Evolutionary conservation across 2,329 filamentous ascomycete species (phyloP).

Genomic region (Stromatinia cepivora): DNA sequence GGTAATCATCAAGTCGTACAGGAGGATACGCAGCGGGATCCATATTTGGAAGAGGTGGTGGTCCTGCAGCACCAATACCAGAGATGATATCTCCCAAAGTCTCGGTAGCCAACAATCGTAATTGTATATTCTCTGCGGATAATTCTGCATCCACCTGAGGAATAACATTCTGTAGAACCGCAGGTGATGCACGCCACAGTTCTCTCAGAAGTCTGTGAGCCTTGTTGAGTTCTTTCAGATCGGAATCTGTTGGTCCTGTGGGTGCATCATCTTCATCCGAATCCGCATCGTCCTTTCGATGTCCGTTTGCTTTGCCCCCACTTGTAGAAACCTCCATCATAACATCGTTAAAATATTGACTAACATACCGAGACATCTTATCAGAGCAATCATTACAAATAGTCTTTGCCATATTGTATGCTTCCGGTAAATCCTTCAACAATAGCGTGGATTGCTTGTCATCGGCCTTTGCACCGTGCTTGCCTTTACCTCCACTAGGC

Average conservation of each 20-base stretch:
- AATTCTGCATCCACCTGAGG: constrained; percentile 92
- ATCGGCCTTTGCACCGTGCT: constrained; percentile 57
- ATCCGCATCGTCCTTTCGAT: constrained; percentile 55
- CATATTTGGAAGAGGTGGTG: constrained; percentile 68
- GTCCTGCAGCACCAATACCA: constrained; percentile 88
- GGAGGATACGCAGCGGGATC: constrained; percentile 87
- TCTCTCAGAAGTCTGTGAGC: constrained; percentile 88
- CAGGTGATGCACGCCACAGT: constrained; percentile 87
- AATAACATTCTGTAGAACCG: constrained; percentile 87
- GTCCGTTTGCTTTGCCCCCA: constrained; percentile 52
- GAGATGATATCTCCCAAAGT: constrained; percentile 94
- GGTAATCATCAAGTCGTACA: constrained; percentile 61
- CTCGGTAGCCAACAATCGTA: constrained; percentile 86
- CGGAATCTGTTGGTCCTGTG: constrained; percentile 72
- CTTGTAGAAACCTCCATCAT: constrained; percentile 80
- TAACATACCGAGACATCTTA: constrained; percentile 92
- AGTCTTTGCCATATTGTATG: constrained; percentile 95
- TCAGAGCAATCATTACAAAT: constrained; percentile 87
- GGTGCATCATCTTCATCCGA: constrained; percentile 61
- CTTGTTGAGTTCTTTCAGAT: constrained; percentile 84
- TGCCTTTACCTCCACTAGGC: constrained; percentile 55
- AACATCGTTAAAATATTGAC: constrained; percentile 95
- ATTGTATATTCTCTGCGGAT: constrained; percentile 81
- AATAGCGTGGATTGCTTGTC: constrained; percentile 79
- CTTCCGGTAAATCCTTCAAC: constrained; percentile 84